phyloP scores from a whole-genome alignment of 164 flowering plant species.

The Nymphaea thermarum region DNA sequence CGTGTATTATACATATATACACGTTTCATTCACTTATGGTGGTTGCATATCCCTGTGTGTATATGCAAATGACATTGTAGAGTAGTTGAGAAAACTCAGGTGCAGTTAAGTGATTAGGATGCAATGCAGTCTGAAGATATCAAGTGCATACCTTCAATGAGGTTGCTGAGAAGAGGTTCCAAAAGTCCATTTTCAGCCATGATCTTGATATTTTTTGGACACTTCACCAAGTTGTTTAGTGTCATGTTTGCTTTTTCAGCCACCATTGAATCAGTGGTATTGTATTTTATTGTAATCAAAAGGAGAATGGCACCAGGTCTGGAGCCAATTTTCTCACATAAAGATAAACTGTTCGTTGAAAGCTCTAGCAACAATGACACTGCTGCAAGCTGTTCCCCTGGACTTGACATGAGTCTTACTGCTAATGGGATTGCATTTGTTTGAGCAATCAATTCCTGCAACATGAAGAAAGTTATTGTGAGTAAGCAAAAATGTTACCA shows the following conservation, averaged over 20 bases:
- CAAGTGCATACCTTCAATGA: slow-evolving; percentile 40
- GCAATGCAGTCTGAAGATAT: neutral
- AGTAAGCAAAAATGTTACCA: neutral
- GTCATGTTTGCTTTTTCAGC: slow-evolving; percentile 42
- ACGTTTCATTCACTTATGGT: neutral
- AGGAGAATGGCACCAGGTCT: slow-evolving; percentile 50
- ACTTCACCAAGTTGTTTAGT: slow-evolving; percentile 46
- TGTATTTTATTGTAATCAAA: slow-evolving; percentile 47
- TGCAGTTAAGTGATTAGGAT: too few species aligned
- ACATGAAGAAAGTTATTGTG: neutral
- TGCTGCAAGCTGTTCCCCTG: slow-evolving; percentile 31
- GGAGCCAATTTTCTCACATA: slow-evolving; percentile 40
- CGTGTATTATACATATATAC: neutral
- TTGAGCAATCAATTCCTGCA: slow-evolving; percentile 41
- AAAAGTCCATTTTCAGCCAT: slow-evolving; percentile 77
- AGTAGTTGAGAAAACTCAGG: too few species aligned
- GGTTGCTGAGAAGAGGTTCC: slow-evolving; percentile 59
- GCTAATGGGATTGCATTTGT: slow-evolving; percentile 22
- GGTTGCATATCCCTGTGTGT: neutral
- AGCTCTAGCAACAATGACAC: slow-evolving; percentile 47
- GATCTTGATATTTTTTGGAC: slow-evolving; percentile 41
- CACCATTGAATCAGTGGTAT: slow-evolving; percentile 32
- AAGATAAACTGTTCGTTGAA: slow-evolving; percentile 22
- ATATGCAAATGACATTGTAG: neutral
- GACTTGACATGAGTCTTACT: slow-evolving; percentile 42